These are phyloP conservation scores for Puccinia novopanici DNA, from an alignment of 1,284 basidiomycete genomes.

Conservation along the genomic window DNA sequence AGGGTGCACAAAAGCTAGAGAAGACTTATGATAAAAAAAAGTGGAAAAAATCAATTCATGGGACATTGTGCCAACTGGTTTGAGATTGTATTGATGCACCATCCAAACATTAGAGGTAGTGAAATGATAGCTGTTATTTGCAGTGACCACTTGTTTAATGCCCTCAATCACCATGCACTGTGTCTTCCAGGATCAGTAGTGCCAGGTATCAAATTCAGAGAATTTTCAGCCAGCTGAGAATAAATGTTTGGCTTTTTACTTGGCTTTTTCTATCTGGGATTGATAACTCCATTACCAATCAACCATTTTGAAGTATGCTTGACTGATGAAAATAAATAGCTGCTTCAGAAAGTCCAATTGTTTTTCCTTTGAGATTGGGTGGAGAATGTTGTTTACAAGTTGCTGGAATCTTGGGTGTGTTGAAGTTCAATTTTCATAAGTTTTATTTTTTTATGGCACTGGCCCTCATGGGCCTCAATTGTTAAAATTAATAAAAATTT, in stretches of 20 bases:
- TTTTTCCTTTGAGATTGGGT: too few species aligned
- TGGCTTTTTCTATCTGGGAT: slow-evolving; percentile 72
- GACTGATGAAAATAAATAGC: slow-evolving; percentile 82
- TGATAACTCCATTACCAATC: slow-evolving; percentile 81
- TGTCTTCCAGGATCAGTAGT: slow-evolving; percentile 75
- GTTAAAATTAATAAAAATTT: too few species aligned
- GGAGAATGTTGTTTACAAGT: too few species aligned
- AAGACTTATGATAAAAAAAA: too few species aligned
- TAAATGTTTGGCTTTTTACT: slow-evolving; percentile 70
- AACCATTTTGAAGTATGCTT: slow-evolving; percentile 68
- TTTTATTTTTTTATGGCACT: too few species aligned
- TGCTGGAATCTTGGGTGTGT: too few species aligned
- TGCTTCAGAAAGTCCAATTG: too few species aligned
- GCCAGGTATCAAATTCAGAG: slow-evolving; percentile 90
- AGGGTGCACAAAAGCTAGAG: too few species aligned
- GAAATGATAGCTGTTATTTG: slow-evolving; percentile 53
- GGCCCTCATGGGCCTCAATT: too few species aligned
- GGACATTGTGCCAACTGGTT: slow-evolving; percentile 80
- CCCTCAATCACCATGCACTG: slow-evolving; percentile 78
- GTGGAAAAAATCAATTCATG: slow-evolving; percentile 77
- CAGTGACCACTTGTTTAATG: slow-evolving; percentile 67
- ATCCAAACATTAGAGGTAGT: slow-evolving; percentile 90
- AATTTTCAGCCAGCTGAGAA: slow-evolving; percentile 73
- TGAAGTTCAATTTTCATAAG: too few species aligned
- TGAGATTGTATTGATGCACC: slow-evolving; percentile 71